These are phyloP conservation scores for Mikania micrantha DNA, from an alignment of 129 eudicot species.

Conservation along the genomic window DNA sequence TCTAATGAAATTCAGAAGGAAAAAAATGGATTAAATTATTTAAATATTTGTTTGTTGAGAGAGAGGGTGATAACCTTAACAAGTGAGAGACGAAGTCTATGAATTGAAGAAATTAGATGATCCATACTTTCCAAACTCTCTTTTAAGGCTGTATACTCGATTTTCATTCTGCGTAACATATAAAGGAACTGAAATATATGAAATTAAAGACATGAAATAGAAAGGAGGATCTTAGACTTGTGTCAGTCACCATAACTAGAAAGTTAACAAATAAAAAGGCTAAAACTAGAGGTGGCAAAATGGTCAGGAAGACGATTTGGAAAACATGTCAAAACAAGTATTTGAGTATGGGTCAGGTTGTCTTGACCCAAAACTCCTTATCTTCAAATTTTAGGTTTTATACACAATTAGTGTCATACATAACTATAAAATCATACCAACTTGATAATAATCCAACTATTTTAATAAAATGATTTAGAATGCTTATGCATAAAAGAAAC, in stretches of 20 bases:
- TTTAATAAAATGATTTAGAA: not conserved
- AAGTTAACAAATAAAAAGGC: not conserved
- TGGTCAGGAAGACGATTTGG: not conserved
- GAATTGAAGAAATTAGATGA: conserved; percentile 59
- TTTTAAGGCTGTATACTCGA: conserved; percentile 69
- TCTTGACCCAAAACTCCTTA: not conserved
- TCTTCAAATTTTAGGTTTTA: not conserved
- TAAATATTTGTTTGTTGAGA: not conserved
- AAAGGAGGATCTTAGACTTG: not conserved
- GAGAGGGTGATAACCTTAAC: conserved; percentile 39
- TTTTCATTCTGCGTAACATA: conserved; percentile 57
- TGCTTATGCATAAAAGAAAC: not conserved
- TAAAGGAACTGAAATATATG: not conserved
- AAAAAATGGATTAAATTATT: not conserved
- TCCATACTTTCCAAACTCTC: conserved; percentile 89
- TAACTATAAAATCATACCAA: not conserved
- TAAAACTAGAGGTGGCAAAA: not conserved
- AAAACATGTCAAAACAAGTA: not conserved
- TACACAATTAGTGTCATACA: not conserved
- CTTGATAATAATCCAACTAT: not conserved
- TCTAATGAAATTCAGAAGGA: not conserved
- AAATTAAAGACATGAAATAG: not conserved
- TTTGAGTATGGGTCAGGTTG: not conserved
- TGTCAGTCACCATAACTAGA: not conserved
- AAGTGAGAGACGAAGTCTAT: conserved; percentile 70